Conservation (phyloP, 2,329 filamentous ascomycete species). For the Curvularia verruculosa region DNA sequence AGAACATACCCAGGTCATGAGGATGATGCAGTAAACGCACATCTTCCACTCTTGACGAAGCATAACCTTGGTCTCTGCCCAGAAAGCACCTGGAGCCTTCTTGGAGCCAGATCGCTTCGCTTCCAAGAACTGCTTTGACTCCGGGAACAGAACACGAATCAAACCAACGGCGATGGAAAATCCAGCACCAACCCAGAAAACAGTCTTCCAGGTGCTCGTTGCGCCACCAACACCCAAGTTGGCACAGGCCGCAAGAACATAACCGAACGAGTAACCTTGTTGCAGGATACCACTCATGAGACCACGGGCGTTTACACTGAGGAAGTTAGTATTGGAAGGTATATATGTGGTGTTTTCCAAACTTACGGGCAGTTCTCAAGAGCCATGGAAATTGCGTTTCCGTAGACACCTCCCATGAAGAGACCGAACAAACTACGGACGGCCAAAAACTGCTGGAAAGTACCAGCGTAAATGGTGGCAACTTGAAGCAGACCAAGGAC, state of each 20-base stretch:
- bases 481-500: conserved; percentile 73
- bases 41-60: conserved; percentile 74
- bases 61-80: conserved; percentile 72
- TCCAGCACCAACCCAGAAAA: conserved; percentile 75
- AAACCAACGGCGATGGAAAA: conserved; percentile 72
- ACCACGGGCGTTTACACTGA: conserved; percentile 67
- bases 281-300: conserved; percentile 83
- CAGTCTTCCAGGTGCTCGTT: conserved; percentile 72
- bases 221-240: conserved; percentile 74
- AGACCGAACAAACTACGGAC: conserved; percentile 75
- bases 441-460: conserved; percentile 75
- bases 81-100: conserved; percentile 61
- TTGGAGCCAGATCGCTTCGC: conserved; percentile 67
- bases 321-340: conserved; percentile 21
- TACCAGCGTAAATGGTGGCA: conserved; percentile 76
- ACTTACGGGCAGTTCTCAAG: conserved; percentile 73
- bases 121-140: conserved; percentile 76
- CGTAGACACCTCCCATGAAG: conserved; percentile 83
- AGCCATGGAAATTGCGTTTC: conserved; percentile 78
- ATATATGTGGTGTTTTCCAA: background rate
- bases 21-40: conserved; percentile 75
- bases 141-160: conserved; percentile 71
- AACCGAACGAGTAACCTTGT: conserved; percentile 81
- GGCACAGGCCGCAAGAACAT: conserved; percentile 76
- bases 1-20: conserved; percentile 70